Evolutionary conservation across 139 green algal species (phyloP), one percentile per base, ranked within the genome.

Genomic region (Coccomyxa sp.): DNA sequence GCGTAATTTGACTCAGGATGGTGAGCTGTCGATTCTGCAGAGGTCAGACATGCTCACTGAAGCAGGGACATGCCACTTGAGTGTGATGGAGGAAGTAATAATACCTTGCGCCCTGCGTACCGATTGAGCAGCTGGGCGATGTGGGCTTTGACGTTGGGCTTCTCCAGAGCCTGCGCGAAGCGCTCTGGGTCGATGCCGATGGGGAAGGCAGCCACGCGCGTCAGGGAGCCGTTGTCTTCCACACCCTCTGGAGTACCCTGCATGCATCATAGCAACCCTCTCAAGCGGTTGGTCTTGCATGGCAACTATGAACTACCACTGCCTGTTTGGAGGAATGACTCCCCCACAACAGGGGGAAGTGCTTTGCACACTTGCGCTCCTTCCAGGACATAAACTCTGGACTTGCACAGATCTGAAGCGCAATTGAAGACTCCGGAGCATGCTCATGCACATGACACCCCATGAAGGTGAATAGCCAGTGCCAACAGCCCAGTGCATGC

Each of bases 161-260:
- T 90, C 78, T 97, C 89, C 73, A 99, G 81, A 2, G 96, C 93
- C 0, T 84, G 72, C 9, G 88, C 93, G 85, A 99, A 99, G 55
- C 93, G 90, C 76, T 98, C 93, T 7, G 97, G 96, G 83, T 99
- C 95, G 75, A 99, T 99, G 78, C 96, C 96, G 71, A 99, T 99
- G 76, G 95, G 95, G 74, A 97, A 97, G 16, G 93, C 93, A 6
- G 90, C 90, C 40, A 97, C 92, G 44, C 93, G 85, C 0, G 91
- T 96, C 35, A 96, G 84, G 35, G 78, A 86, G 68, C 96, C 96
- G 72, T 95, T 95, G 84, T 99, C 92, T 84, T 99, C 96, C 39
- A 99, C 95, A 16, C 95, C 95, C 77, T 95, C 86, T 0, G 89
- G 90, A 22, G 90, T 94, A 44, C 89, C 90, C 81, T 84, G 71